Percentiles rank a stretch among this genome's conserved stretches.
Conservation (phyloP, 1,284 basidiomycete species). For the Calocybe gambosa region DNA sequence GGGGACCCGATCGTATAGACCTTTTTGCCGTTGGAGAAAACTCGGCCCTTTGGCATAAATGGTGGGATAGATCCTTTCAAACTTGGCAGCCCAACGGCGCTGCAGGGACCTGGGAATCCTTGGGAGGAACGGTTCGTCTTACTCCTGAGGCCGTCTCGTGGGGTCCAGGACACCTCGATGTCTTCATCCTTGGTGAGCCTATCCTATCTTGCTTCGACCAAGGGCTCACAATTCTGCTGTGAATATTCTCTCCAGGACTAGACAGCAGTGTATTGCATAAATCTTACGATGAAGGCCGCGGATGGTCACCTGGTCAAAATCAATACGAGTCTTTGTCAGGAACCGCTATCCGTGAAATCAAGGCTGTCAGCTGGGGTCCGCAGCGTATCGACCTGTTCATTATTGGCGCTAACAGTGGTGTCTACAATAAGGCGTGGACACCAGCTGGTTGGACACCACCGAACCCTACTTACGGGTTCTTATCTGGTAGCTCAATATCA, state of each 20-base stretch:
- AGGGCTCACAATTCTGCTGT: background rate
- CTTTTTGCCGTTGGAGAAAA: background rate
- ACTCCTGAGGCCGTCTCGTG: background rate
- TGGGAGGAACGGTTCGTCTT: background rate
- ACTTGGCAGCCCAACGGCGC: background rate
- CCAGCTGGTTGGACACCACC: background rate
- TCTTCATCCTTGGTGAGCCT: background rate
- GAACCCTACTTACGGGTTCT: no score
- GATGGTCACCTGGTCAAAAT: background rate
- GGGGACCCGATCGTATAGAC: background rate
- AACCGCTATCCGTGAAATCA: background rate
- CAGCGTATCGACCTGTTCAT: background rate
- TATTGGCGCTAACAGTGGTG: background rate
- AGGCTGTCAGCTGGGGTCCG: background rate
- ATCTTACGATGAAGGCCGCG: background rate
- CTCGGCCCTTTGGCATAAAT: background rate
- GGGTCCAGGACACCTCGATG: background rate
- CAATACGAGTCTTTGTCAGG: background rate
- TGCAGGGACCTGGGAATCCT: background rate
- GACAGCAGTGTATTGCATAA: background rate
- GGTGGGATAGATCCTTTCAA: background rate
- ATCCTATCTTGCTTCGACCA: background rate
- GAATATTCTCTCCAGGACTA: background rate
- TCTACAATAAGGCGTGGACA: background rate
- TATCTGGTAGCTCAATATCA: no score